Evolutionary conservation across 495 filamentous ascomycete genomes (phyloP).

Genomic region (Penicillium arizonense): DNA sequence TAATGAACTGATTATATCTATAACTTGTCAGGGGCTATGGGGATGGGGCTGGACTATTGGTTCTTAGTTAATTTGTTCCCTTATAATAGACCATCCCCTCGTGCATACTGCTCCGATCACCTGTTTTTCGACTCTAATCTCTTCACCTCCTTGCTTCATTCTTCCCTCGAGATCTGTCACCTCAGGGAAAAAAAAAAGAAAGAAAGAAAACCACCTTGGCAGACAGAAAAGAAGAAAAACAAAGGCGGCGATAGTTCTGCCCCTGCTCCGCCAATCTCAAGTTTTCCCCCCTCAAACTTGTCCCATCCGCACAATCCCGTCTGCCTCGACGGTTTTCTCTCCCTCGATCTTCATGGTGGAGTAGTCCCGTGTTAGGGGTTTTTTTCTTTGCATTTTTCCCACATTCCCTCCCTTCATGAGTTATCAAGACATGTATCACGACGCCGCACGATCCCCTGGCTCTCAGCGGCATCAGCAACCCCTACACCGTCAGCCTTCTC

Average conservation of each 20-base stretch:
- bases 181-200: not conserved
- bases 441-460: constrained; percentile 58
- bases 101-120: no score
- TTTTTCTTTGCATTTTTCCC: constrained; percentile 39
- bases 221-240: no score
- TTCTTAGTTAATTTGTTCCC: no score
- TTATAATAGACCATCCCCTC: no score
- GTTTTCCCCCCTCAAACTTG: constrained; percentile 27
- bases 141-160: no score
- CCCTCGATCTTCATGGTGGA: constrained; percentile 24
- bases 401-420: constrained; percentile 48
- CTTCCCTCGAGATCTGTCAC: not conserved
- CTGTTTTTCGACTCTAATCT: no score
- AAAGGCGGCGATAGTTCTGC: not conserved
- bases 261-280: constrained; percentile 7
- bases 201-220: not conserved
- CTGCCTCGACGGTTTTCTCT: constrained; percentile 7
- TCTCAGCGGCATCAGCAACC: constrained; percentile 63
- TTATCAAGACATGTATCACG: constrained; percentile 65
- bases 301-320: constrained; percentile 15
- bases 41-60: no score
- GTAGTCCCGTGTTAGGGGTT: constrained; percentile 24
- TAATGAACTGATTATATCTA: no score
- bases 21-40: no score
- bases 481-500: constrained; percentile 64